These are phyloP conservation scores for Fraxinus xanthoxyloides DNA, from an alignment of 305 asterid species.

Conservation along the genomic window DNA sequence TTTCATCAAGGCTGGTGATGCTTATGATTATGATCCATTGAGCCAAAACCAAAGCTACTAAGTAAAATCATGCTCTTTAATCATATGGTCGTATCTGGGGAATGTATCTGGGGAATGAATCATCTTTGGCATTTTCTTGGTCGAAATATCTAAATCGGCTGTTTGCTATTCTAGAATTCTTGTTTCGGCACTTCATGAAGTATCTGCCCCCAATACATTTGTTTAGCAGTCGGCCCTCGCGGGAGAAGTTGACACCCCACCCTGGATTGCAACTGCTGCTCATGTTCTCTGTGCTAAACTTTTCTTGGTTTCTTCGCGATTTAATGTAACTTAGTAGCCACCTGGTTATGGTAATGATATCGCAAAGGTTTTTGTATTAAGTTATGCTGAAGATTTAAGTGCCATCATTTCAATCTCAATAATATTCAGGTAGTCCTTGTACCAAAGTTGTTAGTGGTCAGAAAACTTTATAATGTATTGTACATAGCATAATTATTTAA, in stretches of 20 bases:
- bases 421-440: background rate
- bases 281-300: background rate
- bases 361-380: background rate
- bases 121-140: background rate
- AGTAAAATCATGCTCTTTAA: background rate
- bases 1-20: constrained; percentile 88
- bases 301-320: background rate
- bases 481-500: background rate
- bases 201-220: background rate
- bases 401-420: background rate
- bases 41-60: constrained; percentile 62
- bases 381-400: background rate
- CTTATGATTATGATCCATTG: constrained; percentile 81
- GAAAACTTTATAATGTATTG: background rate
- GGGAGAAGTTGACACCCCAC: background rate
- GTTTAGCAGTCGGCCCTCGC: background rate
- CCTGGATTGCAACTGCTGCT: background rate
- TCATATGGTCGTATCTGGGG: background rate
- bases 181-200: background rate
- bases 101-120: background rate
- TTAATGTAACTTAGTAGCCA: background rate
- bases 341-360: background rate
- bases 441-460: background rate
- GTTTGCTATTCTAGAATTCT: background rate
- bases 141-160: background rate